Conservation (phyloP, 495 filamentous ascomycete species). For the Tirmania nivea region DNA sequence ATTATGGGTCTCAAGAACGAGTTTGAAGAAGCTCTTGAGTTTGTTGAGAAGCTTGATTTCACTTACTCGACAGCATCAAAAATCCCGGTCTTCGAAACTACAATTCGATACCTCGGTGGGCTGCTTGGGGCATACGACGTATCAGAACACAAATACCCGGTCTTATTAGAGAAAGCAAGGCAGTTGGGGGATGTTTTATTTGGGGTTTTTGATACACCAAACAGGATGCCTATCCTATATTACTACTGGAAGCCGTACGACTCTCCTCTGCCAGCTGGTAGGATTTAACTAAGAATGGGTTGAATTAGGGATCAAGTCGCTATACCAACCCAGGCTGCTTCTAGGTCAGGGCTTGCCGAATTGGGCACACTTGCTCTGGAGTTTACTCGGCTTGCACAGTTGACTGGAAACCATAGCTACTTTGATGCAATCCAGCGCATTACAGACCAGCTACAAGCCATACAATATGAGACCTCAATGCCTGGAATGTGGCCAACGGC, state of each 20-base stretch:
- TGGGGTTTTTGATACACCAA: constrained; percentile 87
- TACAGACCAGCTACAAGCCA: constrained; percentile 62
- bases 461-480: constrained; percentile 48
- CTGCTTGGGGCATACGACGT: constrained; percentile 69
- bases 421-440: constrained; percentile 91
- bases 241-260: constrained; percentile 32
- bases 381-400: constrained; percentile 79
- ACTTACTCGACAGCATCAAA: constrained; percentile 37
- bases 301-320: background rate
- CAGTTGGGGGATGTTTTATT: constrained; percentile 79
- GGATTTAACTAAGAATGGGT: background rate
- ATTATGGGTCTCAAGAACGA: constrained; percentile 84
- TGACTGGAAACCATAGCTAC: constrained; percentile 71
- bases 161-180: constrained; percentile 65
- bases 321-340: background rate
- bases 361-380: constrained; percentile 81
- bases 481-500: constrained; percentile 67
- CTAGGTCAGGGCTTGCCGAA: constrained; percentile 37
- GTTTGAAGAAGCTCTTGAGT: constrained; percentile 65
- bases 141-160: constrained; percentile 35
- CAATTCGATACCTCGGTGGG: constrained; percentile 71
- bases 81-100: constrained; percentile 73
- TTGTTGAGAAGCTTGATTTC: constrained; percentile 69
- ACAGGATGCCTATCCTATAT: constrained; percentile 77
- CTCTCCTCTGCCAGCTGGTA: background rate